A percentile compares a stretch with the other conserved stretches of the same genome.
These are phyloP conservation scores for Aphanomyces stellatus DNA, from an alignment of 352 stramenopile genomes.

Conservation along the genomic window DNA sequence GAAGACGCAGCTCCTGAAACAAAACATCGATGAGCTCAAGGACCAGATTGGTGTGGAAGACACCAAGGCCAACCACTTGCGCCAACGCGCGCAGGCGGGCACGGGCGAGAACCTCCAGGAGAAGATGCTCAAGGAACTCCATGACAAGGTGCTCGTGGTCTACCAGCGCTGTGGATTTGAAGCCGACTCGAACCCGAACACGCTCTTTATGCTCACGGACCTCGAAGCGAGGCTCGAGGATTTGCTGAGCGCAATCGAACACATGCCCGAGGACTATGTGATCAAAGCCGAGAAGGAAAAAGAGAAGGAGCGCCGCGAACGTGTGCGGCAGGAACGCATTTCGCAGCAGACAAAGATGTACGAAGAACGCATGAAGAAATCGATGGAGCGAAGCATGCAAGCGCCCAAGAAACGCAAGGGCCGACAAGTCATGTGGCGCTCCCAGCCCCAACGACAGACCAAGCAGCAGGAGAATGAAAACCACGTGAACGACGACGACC, in stretches of 20 bases:
- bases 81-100: conserved; percentile 49
- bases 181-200: conserved; percentile 85
- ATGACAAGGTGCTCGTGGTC: conserved; percentile 81
- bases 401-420: conserved; percentile 89
- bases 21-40: conserved; percentile 86
- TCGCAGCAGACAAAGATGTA: conserved; percentile 90
- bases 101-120: conserved; percentile 84
- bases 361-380: conserved; percentile 91
- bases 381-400: conserved; percentile 89
- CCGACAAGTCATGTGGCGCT: conserved; percentile 90
- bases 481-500: conserved; percentile 68
- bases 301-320: conserved; percentile 89
- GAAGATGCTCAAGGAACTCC: conserved; percentile 81
- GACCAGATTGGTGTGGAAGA: conserved; percentile 83
- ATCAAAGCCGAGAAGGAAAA: conserved; percentile 92
- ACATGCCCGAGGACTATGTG: conserved; percentile 92
- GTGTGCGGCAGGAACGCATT: conserved; percentile 86
- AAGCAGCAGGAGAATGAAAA: conserved; percentile 71
- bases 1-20: conserved; percentile 76
- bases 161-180: conserved; percentile 92
- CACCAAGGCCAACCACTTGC: conserved; percentile 66
- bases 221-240: conserved; percentile 88
- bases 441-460: conserved; percentile 65
- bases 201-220: conserved; percentile 91
- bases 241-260: conserved; percentile 82